A percentile compares a stretch with the other conserved stretches of the same genome.
Conservation (phyloP, 805 yeast genomes). For the Starmerella gropengiesseri region DNA sequence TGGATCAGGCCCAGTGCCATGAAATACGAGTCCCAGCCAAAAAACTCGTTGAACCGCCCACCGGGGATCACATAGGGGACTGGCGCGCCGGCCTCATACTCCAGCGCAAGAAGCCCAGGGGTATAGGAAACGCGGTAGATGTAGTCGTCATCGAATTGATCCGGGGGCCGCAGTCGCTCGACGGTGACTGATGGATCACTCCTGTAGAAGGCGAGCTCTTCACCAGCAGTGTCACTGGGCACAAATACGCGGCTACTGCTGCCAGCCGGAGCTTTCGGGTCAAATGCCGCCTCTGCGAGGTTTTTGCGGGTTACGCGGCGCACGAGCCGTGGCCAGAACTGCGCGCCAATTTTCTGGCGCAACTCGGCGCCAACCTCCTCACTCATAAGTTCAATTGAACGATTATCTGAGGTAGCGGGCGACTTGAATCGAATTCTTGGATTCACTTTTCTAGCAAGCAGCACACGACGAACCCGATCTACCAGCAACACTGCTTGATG, state of each 20-base stretch:
- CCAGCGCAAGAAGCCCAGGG: conserved; percentile 82
- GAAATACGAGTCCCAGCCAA: conserved; percentile 98
- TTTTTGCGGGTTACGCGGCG: conserved; percentile 15
- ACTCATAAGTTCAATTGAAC: no score
- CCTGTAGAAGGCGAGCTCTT: conserved; percentile 7
- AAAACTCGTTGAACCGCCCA: conserved; percentile 89
- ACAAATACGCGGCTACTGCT: conserved; percentile 8
- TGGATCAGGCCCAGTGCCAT: conserved; percentile 70
- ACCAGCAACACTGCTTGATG: no score
- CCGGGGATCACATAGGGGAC: conserved; percentile 94
- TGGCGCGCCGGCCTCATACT: conserved; percentile 47
- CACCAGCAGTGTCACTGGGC: conserved; percentile 2
- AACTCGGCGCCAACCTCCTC: conserved; percentile 6
- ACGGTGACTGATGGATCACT: conserved; percentile 42
- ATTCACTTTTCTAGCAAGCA: no score
- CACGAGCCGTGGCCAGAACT: conserved; percentile 19
- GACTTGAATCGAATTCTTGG: no score
- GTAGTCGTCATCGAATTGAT: conserved; percentile 58
- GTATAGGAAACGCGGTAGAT: conserved; percentile 62
- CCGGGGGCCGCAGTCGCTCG: conserved; percentile 53
- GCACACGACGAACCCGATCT: no score
- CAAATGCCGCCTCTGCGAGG: conserved; percentile 9
- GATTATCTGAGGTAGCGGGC: no score
- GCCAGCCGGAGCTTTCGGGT: conserved; percentile 8
- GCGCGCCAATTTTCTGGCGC: conserved; percentile 5